Evolutionary conservation across 306 rosid species (phyloP).

Genomic region (Acacia acuminata): DNA sequence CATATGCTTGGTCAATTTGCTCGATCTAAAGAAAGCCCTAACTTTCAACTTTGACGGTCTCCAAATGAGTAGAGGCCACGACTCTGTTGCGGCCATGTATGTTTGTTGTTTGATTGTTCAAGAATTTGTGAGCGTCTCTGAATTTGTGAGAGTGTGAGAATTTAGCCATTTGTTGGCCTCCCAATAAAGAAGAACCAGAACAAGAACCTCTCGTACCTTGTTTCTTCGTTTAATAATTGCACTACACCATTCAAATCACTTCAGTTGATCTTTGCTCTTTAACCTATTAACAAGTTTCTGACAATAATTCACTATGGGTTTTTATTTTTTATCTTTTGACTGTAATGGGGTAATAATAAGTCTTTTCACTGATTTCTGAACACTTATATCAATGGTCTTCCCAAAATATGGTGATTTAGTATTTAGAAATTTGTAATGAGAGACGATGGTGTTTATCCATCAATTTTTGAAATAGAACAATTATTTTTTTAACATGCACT

Average conservation of each 20-base stretch:
- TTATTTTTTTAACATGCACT: constrained; percentile 58
- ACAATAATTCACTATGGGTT: background rate
- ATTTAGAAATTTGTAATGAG: constrained; percentile 28
- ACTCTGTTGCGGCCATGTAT: too few species aligned
- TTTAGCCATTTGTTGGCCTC: too few species aligned
- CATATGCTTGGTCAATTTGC: too few species aligned
- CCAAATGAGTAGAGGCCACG: too few species aligned
- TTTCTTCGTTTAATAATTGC: too few species aligned
- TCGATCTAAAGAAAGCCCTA: too few species aligned
- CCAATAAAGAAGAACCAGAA: too few species aligned
- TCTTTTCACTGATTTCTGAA: background rate
- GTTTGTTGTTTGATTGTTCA: too few species aligned
- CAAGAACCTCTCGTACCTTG: too few species aligned
- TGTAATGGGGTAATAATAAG: background rate
- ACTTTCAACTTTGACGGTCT: too few species aligned
- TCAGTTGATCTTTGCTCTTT: background rate
- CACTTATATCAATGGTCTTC: background rate
- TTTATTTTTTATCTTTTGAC: background rate
- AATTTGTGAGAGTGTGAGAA: too few species aligned
- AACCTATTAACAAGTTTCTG: background rate
- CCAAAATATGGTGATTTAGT: background rate
- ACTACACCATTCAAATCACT: background rate
- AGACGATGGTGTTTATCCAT: constrained; percentile 56
- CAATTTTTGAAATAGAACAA: constrained; percentile 48
- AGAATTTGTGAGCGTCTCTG: too few species aligned